phyloP scores from a whole-genome alignment of 768 basidiomycete species.

The Naganishia vishniacii region DNA sequence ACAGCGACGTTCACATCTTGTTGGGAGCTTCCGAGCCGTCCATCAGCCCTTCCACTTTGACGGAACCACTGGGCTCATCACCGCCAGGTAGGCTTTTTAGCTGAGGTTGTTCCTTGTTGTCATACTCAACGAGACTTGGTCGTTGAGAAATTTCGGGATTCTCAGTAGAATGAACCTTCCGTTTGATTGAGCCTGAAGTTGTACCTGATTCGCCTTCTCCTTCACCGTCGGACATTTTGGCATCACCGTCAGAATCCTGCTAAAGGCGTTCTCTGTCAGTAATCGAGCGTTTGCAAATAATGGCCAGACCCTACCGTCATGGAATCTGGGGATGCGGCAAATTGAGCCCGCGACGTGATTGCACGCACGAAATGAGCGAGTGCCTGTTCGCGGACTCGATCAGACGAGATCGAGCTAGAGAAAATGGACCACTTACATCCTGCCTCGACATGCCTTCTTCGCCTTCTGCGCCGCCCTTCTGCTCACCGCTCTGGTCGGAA shows the following conservation, averaged over 20 bases:
- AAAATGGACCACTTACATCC: constrained; percentile 14
- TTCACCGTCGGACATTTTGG: constrained; percentile 20
- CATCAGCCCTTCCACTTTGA: constrained; percentile 45
- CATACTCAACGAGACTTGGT: constrained; percentile 10
- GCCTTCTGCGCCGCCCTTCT: constrained; percentile 1
- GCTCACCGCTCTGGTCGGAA: constrained; percentile 9
- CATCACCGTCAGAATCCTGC: constrained; percentile 24
- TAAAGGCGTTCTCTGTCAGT: neutral
- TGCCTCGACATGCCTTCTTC: constrained; percentile 20
- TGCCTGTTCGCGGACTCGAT: neutral
- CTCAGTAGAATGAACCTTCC: constrained; percentile 14
- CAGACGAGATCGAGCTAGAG: neutral
- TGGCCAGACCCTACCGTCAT: neutral
- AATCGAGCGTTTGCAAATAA: neutral
- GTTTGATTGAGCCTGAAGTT: constrained; percentile 7
- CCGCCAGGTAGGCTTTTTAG: constrained; percentile 37
- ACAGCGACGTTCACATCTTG: constrained; percentile 30
- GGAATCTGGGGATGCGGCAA: constrained; percentile 9
- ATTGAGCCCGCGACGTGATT: constrained; percentile 10
- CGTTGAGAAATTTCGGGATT: constrained; percentile 21
- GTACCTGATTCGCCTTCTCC: constrained; percentile 19
- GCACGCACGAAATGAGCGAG: constrained; percentile 22
- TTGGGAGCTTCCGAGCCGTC: constrained; percentile 42
- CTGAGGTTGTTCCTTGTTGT: constrained; percentile 31
- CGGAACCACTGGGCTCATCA: constrained; percentile 35